Base-by-base conservation (phyloP, 352 stramenopile genomes). In the Phytophthora rubi region DNA sequence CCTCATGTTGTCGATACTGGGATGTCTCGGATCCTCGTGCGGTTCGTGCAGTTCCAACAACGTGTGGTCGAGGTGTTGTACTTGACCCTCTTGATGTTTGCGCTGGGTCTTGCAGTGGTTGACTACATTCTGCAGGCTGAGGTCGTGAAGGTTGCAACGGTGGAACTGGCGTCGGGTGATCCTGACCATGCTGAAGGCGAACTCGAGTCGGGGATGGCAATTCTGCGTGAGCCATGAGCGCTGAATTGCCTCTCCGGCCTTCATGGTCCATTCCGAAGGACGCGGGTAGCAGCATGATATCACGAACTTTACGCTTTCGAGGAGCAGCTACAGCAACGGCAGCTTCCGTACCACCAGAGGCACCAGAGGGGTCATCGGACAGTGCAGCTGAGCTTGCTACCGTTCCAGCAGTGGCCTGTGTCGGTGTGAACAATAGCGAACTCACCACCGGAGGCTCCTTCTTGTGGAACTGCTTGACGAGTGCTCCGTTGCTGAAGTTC, bases 401-500 rank as follows among this genome's bases (percentile, higher is more conserved):
- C 1, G 70, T 72, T 10, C 70, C 48, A 21, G 70, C 59, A 3
- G 65, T 74, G 4, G 65, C 58, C 2, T 70, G 53, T 10, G 70
- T 78, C 16, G 59, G 65, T 28, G 69, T 76, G 32, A 61, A 74
- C 28, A 77, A 33, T 15, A 77, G 39, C 9, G 71, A 79, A 18
- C 42, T 66, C 18, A 79, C 39, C 5, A 72, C 58, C 13, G 47
- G 48, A 35, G 59, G 69, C 52, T 87, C 79, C 16, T 90, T 71
- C 58, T 95, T 96, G 56, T 91, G 70, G 44, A 94, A 91, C 53
- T 93, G 86, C 60, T 95, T 96, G 3, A 97, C 86, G 16, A 93
- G 75, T 13, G 84, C 83, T 12, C 90, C 90, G 54, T 95, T 97
- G 74, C 85, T 92, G 69, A 97, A 97, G 61, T 97, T 97, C 90